A percentile compares a stretch with the other conserved stretches of the same genome.
Conservation (phyloP, 2,329 filamentous ascomycete species). For the Daldinia sp. region DNA sequence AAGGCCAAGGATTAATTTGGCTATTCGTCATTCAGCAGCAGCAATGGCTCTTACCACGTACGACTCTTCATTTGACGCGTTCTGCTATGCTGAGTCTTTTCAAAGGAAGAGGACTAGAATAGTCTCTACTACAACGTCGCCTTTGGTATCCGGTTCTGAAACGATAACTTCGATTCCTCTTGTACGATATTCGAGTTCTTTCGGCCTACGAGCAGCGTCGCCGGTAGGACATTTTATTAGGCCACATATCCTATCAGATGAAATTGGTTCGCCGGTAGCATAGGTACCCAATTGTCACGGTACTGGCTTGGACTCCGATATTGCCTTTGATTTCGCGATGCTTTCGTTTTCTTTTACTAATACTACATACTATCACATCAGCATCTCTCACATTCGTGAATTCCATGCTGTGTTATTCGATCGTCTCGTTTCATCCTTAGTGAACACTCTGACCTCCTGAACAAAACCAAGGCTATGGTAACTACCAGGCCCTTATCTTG, state of each 20-base stretch:
- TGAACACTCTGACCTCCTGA: too few species aligned
- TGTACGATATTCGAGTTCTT: neutral
- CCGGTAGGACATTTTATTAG: neutral
- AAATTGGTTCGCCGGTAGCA: neutral
- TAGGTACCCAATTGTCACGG: neutral
- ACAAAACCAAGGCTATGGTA: too few species aligned
- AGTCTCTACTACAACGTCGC: neutral
- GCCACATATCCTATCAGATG: neutral
- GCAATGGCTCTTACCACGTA: neutral
- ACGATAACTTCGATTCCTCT: neutral
- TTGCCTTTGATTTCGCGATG: neutral
- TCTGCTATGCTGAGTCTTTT: neutral
- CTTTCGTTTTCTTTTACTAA: neutral
- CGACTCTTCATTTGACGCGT: neutral
- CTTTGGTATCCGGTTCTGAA: neutral
- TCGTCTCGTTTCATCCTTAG: neutral
- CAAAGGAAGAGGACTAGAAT: neutral
- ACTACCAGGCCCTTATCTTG: too few species aligned
- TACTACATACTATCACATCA: neutral
- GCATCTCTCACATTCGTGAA: neutral
- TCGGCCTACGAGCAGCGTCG: neutral
- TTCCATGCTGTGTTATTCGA: neutral
- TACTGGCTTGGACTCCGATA: neutral
- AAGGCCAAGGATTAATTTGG: slow-evolving; percentile 57
- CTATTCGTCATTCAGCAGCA: neutral